Evolutionary conservation across 148 eudicot species (phyloP).

Genomic region (Amaranthus palmeri): DNA sequence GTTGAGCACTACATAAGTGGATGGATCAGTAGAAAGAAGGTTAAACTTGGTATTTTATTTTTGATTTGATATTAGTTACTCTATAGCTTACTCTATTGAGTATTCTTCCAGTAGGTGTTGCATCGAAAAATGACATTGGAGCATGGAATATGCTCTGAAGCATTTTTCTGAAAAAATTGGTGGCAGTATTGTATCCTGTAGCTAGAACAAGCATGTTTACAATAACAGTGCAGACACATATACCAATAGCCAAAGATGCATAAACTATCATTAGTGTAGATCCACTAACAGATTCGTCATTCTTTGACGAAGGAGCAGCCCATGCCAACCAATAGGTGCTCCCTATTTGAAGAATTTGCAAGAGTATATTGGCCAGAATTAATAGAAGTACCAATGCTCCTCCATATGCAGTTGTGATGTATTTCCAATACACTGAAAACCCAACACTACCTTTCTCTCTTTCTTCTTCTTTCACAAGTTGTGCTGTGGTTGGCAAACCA

Average conservation of each 20-base stretch:
- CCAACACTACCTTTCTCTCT: conserved; percentile 16
- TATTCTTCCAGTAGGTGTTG: conserved; percentile 22
- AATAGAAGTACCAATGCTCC: conserved; percentile 8
- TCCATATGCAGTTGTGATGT: conserved; percentile 15
- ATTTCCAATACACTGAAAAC: conserved; percentile 18
- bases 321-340: conserved; percentile 20
- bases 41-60: background rate
- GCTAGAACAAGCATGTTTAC: conserved; percentile 8
- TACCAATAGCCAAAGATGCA: conserved; percentile 4
- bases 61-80: background rate
- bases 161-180: conserved; percentile 13
- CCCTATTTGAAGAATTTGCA: conserved; percentile 5
- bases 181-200: conserved; percentile 12
- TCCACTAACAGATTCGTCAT: conserved; percentile 6
- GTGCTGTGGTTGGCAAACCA: background rate
- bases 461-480: conserved; percentile 17
- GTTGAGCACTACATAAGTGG: conserved; percentile 11
- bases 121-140: conserved; percentile 25
- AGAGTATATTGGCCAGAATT: background rate
- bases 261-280: conserved; percentile 11
- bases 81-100: conserved; percentile 14
- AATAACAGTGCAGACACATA: conserved; percentile 12
- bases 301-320: conserved; percentile 15
- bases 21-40: background rate
- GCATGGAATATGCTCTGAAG: conserved; percentile 10